Evolutionary conservation across 805 yeast species (phyloP), one percentile per base, ranked within the genome.

Genomic region (Zygosaccharomyces pseudorouxii): DNA sequence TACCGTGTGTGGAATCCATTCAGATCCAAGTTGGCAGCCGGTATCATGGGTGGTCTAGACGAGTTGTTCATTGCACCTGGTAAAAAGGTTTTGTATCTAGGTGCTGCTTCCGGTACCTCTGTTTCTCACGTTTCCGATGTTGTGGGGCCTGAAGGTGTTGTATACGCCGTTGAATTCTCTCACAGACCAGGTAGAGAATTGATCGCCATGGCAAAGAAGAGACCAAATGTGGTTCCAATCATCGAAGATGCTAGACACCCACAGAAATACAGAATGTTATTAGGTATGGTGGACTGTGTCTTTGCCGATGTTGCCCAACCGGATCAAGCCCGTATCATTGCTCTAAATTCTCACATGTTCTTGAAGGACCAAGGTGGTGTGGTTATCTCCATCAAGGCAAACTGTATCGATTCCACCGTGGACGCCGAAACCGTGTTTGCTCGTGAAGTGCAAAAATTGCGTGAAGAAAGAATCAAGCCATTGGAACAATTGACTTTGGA

Each of bases 1-100:
- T 93, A 93, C 84, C 90, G 99, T 81, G 99, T 93, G 60, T 93
- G 99, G 99, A 93, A 93, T 76, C 99, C 99, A 56, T 93, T 93
- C 86, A 86, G 99, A 84, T 92, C 98, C 52, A 93, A 93, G 81
- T 79, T 93, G 77, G 99, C 99, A 70, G 99, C 99, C 55, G 99
- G 99, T 86, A 88, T 93, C 60, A 87, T 93, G 89, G 99, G 99
- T 76, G 99, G 99, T 86, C 76, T 93, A 62, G 99, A 92, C 71
- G 97, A 93, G 76, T 75, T 93, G 62, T 95, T 89, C 78, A 86
- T 93, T 73, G 95, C 87, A 49, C 99, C 99, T 67, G 99, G 99
- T 69, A 89, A 87, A 77, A 93, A 93, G 78, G 98, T 93, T 47
- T 78, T 93, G 56, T 93, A 93, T 73, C 75, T 93, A 66, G 99